Percentiles rank a stretch among this genome's conserved stretches.
Evolutionary conservation across 1,284 basidiomycete species (phyloP).

Genomic region (Rhodotorula mucilaginosa): DNA sequence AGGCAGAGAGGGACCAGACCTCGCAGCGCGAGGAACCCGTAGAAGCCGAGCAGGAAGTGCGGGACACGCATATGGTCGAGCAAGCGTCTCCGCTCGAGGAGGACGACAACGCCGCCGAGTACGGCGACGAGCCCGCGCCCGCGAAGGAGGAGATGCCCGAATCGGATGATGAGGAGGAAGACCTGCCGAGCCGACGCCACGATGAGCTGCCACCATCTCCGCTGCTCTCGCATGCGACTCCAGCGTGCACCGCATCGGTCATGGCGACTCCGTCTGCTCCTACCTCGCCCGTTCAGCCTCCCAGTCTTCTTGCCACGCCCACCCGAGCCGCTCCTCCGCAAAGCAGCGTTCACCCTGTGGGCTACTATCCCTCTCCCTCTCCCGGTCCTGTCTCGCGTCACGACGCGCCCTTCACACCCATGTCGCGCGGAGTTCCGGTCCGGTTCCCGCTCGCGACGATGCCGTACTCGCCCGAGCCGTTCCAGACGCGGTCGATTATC

Average conservation of each 20-base stretch:
- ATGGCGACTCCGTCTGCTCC: neutral
- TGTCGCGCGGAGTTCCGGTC: neutral
- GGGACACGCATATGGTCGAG: neutral
- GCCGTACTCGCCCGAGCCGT: slow-evolving; percentile 26
- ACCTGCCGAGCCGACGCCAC: neutral
- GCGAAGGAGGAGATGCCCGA: no score
- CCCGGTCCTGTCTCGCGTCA: slow-evolving; percentile 2
- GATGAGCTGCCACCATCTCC: neutral
- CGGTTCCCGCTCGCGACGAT: slow-evolving; percentile 13
- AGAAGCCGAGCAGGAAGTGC: no score
- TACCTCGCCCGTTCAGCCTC: neutral
- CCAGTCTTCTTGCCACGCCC: neutral
- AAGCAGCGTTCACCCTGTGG: no score
- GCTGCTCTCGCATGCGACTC: neutral
- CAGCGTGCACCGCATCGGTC: neutral
- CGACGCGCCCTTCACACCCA: neutral
- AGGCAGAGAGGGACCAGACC: no score
- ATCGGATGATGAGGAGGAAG: neutral
- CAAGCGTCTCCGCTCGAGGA: neutral
- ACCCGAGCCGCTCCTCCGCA: neutral
- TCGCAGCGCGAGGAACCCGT: no score
- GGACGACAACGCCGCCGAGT: neutral
- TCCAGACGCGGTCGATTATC: slow-evolving; percentile 36
- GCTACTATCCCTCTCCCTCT: neutral
- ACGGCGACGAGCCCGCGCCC: neutral